Evolutionary conservation across 352 stramenopile species (phyloP).

Genomic region (Phytophthora constricta): DNA sequence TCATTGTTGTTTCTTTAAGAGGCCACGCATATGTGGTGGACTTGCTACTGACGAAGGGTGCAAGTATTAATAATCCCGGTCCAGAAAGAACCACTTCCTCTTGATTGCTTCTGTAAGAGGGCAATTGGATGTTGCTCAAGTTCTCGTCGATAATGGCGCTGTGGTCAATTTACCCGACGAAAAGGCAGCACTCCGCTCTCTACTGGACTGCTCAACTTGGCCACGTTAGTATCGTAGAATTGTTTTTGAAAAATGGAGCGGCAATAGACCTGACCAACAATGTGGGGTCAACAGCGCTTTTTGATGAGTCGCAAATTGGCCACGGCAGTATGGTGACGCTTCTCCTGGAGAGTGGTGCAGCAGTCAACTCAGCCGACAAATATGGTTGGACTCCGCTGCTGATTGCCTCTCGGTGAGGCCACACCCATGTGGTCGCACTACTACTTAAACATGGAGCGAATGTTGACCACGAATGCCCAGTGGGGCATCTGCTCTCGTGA

Average conservation of each 20-base stretch:
- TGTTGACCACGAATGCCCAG: no score
- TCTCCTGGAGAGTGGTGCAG: not conserved
- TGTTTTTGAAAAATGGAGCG: no score
- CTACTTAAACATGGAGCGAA: not conserved
- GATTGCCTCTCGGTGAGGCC: not conserved
- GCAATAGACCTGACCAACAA: no score
- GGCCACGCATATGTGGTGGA: no score
- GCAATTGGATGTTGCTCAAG: not conserved
- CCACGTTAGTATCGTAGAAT: no score
- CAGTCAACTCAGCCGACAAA: not conserved
- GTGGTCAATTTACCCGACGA: not conserved
- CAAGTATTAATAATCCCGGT: no score
- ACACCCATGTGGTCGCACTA: conserved; percentile 4
- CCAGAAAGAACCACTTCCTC: no score
- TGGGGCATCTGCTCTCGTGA: not conserved
- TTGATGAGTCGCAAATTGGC: no score
- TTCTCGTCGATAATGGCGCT: not conserved
- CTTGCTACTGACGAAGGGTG: no score
- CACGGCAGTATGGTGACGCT: not conserved
- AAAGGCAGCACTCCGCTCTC: no score
- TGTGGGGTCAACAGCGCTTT: no score
- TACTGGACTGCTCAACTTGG: no score
- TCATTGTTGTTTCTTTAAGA: not conserved
- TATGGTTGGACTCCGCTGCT: conserved; percentile 21
- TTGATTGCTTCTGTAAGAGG: not conserved